Base-by-base conservation (phyloP, 495 filamentous ascomycete species). In the Cryomyces minteri region DNA sequence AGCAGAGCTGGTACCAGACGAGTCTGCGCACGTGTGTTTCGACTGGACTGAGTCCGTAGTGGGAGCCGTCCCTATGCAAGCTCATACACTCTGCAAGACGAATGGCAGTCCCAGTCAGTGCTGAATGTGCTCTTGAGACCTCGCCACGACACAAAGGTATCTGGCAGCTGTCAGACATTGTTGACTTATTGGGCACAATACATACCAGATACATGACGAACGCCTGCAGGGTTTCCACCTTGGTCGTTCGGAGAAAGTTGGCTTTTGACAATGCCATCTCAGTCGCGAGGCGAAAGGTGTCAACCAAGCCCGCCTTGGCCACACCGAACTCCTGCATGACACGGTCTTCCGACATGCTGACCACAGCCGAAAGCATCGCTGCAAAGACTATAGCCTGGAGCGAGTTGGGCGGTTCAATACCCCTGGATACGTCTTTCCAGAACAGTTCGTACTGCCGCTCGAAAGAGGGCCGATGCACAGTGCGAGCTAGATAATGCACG, bases 61-160 rank as follows among this genome's bases (percentile, higher is more conserved):
- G 50, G 11, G 59, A 58, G 6, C 76, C 77, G 51, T 88, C 82
- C 1, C 77, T 65, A 55, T 85, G 76, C n/a, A 84, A 60, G 5
- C 80, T 76, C 76, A 83, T 82, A 52, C 79, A 82, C 61, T 83
- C 77, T 31, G 79, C 80, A 58, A 84, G 72, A 32, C 80, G 64
- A 18, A 83, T 76, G 7, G 77, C 78, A 14, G 79, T 72, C 18
- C 77, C 79, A 4, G 79, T 70, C 2, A 86, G 66, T 14, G 79
- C 77, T 6, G 76, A 79, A 54, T 84, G 81, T 5, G 77, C 73
- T 45, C 81, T 64, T 4, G 80, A 82, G 14, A 86, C 67, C 55
- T 83, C 74, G 9, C 64, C 67, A 32, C 81, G 70, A 47, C 80
- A 83, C 11, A 83, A 62, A 0, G 80, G 79, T 32, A 84, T 76